Evolutionary conservation across 2,329 filamentous ascomycete species (phyloP).

Genomic region (Penicillium sp.): DNA sequence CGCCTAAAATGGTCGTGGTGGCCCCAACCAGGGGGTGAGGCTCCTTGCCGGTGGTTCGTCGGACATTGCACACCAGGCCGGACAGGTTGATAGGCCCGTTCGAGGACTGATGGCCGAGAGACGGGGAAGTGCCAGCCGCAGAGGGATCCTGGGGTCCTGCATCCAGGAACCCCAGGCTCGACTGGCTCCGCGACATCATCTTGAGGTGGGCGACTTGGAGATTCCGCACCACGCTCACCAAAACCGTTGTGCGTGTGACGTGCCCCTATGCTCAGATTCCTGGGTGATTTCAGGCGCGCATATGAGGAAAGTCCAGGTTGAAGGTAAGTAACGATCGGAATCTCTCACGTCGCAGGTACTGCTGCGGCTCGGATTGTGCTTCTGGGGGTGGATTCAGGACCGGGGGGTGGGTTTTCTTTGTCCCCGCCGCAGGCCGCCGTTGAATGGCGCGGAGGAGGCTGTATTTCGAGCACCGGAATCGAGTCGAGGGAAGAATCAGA

Average conservation of each 20-base stretch:
- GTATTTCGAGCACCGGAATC: neutral
- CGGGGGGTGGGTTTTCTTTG: constrained; percentile 2
- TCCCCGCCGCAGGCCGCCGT: constrained; percentile 8
- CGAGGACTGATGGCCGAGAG: constrained; percentile 26
- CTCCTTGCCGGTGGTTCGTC: constrained; percentile 82
- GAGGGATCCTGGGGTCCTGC: constrained; percentile 30
- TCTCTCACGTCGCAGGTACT: constrained; percentile 5
- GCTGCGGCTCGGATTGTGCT: constrained; percentile 9
- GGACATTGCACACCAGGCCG: constrained; percentile 64
- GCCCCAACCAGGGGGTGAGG: constrained; percentile 89
- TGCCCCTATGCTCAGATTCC: neutral
- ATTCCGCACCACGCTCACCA: constrained; percentile 5
- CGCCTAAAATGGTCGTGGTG: constrained; percentile 88
- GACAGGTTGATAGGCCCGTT: constrained; percentile 58
- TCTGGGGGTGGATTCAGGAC: constrained; percentile 1
- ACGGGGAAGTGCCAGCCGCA: constrained; percentile 28
- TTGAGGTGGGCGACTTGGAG: constrained; percentile 7
- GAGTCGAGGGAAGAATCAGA: no score
- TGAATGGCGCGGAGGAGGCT: neutral
- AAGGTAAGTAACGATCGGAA: constrained; percentile 7
- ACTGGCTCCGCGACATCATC: constrained; percentile 41
- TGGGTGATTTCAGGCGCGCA: neutral
- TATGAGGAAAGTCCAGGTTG: neutral
- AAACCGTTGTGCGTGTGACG: neutral
- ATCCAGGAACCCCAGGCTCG: constrained; percentile 36